These are phyloP conservation scores for Eleusine coracana DNA, from an alignment of 176 grass and related monocot species.

Conservation along the genomic window DNA sequence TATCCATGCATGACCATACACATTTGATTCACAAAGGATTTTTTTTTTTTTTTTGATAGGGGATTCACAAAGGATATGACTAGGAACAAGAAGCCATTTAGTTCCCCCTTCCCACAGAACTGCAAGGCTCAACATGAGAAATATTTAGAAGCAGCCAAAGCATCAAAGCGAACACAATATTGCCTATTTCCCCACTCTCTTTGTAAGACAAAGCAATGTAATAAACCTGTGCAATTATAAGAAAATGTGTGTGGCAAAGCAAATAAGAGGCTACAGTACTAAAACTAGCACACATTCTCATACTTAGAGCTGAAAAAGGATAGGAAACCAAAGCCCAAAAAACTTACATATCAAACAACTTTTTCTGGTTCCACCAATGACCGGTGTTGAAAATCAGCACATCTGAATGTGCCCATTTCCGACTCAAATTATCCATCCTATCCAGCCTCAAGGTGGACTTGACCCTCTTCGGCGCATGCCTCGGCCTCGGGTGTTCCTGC, in stretches of 20 bases:
- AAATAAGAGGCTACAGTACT: neutral
- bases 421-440: slow-evolving; percentile 73
- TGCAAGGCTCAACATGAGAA: neutral
- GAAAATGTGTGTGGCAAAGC: slow-evolving; percentile 4
- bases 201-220: neutral
- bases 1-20: neutral
- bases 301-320: neutral
- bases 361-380: slow-evolving; percentile 93
- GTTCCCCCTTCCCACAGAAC: neutral
- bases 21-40: neutral
- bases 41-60: no score
- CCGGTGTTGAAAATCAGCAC: slow-evolving; percentile 95
- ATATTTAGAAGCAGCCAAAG: slow-evolving; percentile 1
- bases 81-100: neutral
- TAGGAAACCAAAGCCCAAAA: slow-evolving; percentile 16
- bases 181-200: neutral
- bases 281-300: neutral
- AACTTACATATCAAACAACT: slow-evolving; percentile 91
- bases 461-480: slow-evolving; percentile 78
- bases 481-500: slow-evolving; percentile 59
- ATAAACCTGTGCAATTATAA: neutral
- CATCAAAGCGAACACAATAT: neutral
- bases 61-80: neutral
- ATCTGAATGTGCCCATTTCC: slow-evolving; percentile 79
- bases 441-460: slow-evolving; percentile 66